Evolutionary conservation across 2,329 filamentous ascomycete genomes (phyloP).

Genomic region (Periconia sp.): DNA sequence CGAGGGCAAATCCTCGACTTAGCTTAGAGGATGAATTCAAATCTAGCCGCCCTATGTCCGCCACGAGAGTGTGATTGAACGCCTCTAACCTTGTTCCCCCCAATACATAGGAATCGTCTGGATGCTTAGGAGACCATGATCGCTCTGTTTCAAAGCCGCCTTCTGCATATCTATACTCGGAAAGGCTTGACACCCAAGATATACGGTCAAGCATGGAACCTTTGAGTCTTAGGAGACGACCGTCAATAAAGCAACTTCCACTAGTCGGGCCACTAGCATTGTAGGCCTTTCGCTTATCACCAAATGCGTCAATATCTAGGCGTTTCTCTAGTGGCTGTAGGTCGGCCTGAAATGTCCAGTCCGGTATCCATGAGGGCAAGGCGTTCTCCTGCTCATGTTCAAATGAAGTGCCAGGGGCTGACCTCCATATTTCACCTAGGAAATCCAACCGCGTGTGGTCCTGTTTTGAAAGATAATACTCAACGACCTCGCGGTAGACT

Average conservation of each 20-base stretch:
- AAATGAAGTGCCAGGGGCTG: not conserved
- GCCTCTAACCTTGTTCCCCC: not conserved
- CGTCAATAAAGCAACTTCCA: not conserved
- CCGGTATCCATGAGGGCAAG: not conserved
- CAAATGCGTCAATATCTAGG: not conserved
- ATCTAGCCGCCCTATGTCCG: not conserved
- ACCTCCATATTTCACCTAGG: not conserved
- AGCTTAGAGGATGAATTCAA: not conserved
- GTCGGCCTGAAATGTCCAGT: not conserved
- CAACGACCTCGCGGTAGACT: conserved; percentile 3
- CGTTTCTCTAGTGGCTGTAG: not conserved
- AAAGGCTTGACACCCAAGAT: not conserved
- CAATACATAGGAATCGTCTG: not conserved
- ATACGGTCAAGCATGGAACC: not conserved
- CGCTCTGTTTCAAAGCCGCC: not conserved
- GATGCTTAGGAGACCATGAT: not conserved
- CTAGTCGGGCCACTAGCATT: not conserved
- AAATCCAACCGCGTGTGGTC: not conserved
- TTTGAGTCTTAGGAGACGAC: not conserved
- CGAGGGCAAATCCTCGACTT: not conserved
- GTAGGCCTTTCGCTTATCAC: not conserved
- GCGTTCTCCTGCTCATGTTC: not conserved
- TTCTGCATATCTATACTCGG: not conserved
- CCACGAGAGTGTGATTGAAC: conserved; percentile 3
- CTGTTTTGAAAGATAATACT: not conserved